These are phyloP conservation scores for Camellia lanceoleosa DNA, from an alignment of 148 eudicot species.

Conservation along the genomic window DNA sequence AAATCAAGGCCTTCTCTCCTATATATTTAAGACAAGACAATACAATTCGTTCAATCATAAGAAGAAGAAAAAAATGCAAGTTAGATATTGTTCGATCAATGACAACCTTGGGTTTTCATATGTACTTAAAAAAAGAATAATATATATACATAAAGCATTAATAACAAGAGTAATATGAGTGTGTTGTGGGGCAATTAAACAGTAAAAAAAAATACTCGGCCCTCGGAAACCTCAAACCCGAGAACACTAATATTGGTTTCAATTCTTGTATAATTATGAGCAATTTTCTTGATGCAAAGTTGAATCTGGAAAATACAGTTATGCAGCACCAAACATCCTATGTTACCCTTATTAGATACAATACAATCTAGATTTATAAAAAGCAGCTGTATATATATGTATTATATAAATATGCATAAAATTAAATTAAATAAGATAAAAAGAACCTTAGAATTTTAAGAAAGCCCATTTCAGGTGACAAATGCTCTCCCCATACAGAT, in stretches of 20 bases:
- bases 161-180: neutral
- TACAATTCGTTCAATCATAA: conserved; percentile 5
- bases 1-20: conserved; percentile 9
- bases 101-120: neutral
- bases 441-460: too few relatives aligned
- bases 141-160: neutral
- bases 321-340: neutral
- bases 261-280: neutral
- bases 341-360: neutral
- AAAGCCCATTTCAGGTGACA: neutral
- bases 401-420: neutral
- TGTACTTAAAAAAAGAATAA: neutral
- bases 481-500: neutral
- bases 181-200: neutral
- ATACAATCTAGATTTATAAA: neutral
- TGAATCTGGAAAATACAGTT: conserved; percentile 1
- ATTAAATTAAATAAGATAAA: neutral
- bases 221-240: neutral
- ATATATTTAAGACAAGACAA: conserved; percentile 6
- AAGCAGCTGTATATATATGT: neutral
- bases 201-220: neutral
- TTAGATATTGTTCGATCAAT: neutral
- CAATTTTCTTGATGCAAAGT: neutral
- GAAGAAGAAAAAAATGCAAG: neutral
- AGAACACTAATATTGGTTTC: neutral